Conservation (phyloP, 495 filamentous ascomycete species). For the Xylaria curta region DNA sequence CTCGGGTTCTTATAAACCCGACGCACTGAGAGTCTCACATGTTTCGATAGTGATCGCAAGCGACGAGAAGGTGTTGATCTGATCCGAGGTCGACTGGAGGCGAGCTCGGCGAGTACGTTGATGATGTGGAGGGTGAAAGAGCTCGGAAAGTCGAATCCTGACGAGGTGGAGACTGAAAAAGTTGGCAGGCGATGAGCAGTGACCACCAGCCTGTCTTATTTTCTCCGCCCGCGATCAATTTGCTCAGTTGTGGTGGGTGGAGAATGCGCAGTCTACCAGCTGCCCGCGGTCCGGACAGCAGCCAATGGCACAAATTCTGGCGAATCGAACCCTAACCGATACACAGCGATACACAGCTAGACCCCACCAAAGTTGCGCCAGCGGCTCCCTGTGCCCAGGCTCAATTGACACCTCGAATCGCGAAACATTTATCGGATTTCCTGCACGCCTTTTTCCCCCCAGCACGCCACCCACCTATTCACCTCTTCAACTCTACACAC, state of each 20-base stretch:
- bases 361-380: conserved; percentile 21
- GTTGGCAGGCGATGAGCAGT: conserved; percentile 15
- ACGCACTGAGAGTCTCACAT: conserved; percentile 41
- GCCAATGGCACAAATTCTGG: conserved; percentile 41
- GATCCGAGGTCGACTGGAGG: neutral
- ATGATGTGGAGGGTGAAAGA: neutral
- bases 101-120: conserved; percentile 9
- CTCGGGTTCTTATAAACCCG: conserved; percentile 36
- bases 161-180: conserved; percentile 23
- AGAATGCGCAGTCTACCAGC: neutral
- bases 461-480: conserved; percentile 25
- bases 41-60: conserved; percentile 39
- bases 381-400: conserved; percentile 27
- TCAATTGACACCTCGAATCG: conserved; percentile 37
- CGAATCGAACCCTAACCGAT: conserved; percentile 43
- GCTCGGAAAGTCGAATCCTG: neutral
- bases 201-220: neutral
- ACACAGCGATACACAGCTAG: conserved; percentile 21
- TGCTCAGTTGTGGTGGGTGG: conserved; percentile 22
- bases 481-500: conserved; percentile 25
- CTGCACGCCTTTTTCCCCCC: conserved; percentile 32
- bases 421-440: conserved; percentile 37
- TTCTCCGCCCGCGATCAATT: conserved; percentile 30
- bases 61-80: neutral
- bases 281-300: conserved; percentile 10